A percentile compares a stretch with the other conserved stretches of the same genome.
Conservation (phyloP, 164 flowering plant genomes). For the Euptelea pleiosperma region DNA sequence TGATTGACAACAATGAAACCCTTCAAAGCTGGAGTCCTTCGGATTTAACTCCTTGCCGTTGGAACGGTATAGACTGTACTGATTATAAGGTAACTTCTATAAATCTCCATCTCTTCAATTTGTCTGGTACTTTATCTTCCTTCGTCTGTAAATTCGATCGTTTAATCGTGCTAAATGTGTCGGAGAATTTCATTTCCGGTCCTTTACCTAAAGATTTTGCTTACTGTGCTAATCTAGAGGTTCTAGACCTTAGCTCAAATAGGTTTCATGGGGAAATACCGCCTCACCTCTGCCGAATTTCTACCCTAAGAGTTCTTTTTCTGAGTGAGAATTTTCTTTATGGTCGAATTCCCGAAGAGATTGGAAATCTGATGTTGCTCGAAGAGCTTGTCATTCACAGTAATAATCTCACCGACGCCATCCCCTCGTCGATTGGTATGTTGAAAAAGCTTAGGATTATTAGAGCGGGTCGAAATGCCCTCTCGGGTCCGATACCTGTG, state of each 20-base stretch:
- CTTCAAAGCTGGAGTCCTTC: slow-evolving; percentile 42
- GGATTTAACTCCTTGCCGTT: slow-evolving; percentile 39
- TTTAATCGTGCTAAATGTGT: slow-evolving; percentile 35
- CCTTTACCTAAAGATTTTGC: slow-evolving; percentile 37
- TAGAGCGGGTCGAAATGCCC: slow-evolving; percentile 45
- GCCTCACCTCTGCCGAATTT: slow-evolving; percentile 23
- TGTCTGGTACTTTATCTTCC: slow-evolving; percentile 50
- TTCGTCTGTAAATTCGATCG: slow-evolving; percentile 34
- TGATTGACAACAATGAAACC: slow-evolving; percentile 30
- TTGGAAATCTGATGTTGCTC: slow-evolving; percentile 36
- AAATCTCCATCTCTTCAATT: slow-evolving; percentile 30
- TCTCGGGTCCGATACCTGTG: slow-evolving; percentile 49
- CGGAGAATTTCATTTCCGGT: slow-evolving; percentile 50
- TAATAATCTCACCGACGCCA: slow-evolving; percentile 48
- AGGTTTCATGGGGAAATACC: slow-evolving; percentile 45
- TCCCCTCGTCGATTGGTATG: slow-evolving; percentile 35
- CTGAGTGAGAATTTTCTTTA: slow-evolving; percentile 47
- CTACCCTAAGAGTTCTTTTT: slow-evolving; percentile 34
- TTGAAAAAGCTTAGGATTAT: slow-evolving; percentile 42
- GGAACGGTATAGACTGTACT: slow-evolving; percentile 46
- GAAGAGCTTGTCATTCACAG: slow-evolving; percentile 50
- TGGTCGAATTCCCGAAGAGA: slow-evolving; percentile 39
- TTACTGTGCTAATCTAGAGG: slow-evolving; percentile 31
- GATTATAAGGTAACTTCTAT: slow-evolving; percentile 35
- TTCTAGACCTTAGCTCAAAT: slow-evolving; percentile 52